Evolutionary conservation across 1,284 basidiomycete genomes (phyloP).

Genomic region (Cryptococcus jaspeensis): DNA sequence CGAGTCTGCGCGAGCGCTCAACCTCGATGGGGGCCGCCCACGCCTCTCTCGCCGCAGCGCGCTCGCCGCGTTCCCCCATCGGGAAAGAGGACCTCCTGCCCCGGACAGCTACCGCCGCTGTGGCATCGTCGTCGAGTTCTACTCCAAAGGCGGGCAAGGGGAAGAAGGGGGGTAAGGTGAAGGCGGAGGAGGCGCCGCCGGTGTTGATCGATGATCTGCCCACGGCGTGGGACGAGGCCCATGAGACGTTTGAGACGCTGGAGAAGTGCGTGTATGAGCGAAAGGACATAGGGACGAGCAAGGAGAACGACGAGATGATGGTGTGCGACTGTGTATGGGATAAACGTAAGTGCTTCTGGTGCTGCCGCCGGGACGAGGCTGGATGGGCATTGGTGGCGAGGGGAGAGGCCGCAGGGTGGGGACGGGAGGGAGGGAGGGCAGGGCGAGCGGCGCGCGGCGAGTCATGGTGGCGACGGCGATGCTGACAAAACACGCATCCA

Average conservation of each 20-base stretch:
- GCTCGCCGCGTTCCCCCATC: slow-evolving; percentile 2
- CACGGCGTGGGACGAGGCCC: slow-evolving; percentile 69
- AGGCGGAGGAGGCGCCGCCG: slow-evolving; percentile 8
- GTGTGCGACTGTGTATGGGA: slow-evolving; percentile 86
- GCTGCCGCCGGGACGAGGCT: neutral
- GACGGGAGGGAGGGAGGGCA: neutral
- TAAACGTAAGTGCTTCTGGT: slow-evolving; percentile 63
- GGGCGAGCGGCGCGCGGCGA: slow-evolving; percentile 12
- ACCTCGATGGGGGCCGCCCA: no score
- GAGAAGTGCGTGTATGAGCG: slow-evolving; percentile 81
- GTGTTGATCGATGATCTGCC: slow-evolving; percentile 71
- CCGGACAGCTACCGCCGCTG: slow-evolving; percentile 7
- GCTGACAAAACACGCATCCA: slow-evolving; percentile 11
- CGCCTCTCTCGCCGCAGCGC: no score
- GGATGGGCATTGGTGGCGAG: slow-evolving; percentile 1
- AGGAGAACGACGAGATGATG: slow-evolving; percentile 87
- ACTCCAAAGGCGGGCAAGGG: neutral
- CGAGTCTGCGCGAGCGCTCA: no score
- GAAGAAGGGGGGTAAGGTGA: neutral
- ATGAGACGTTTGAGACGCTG: slow-evolving; percentile 72
- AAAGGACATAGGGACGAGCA: slow-evolving; percentile 78
- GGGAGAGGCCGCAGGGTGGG: slow-evolving; percentile 6
- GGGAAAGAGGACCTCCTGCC: slow-evolving; percentile 17
- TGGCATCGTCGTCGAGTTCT: slow-evolving; percentile 2
- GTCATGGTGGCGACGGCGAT: slow-evolving; percentile 10